Base-by-base conservation (phyloP, 1,139 yeast species). In the Zygoascus sp. region DNA sequence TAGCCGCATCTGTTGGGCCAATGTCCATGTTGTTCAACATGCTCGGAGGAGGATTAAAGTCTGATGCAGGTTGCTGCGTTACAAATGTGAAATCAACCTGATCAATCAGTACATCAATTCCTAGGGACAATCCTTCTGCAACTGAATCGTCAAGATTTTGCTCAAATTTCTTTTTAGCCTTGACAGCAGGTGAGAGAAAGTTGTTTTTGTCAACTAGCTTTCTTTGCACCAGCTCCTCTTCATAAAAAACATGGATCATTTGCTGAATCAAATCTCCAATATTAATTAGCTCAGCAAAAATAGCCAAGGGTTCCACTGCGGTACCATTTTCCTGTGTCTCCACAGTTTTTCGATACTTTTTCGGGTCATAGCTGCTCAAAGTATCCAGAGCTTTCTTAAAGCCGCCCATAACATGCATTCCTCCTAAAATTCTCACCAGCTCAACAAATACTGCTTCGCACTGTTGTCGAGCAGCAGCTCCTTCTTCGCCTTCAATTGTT, bases 261-360 rank as follows among this genome's bases (percentile, higher is more conserved):
- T 90, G 97, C 59, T 88, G 84, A 25, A 92, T 87, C 52, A 90
- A 70, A 63, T 92, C 98, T 6, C 96, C 97, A 56, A 88, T 82
- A 58, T 90, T 92, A 38, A 92, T 94, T 52, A 92, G 72, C 61
- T 90, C 97, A 16, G 94, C 85, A 60, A 92, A 92, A 47, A 86
- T 77, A 0, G 86, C 85, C 45, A 92, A 72, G 0, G 98, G 97
- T 55, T 85, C 94, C 9, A 86, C 85, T 1, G 69, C 62, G 7
- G 43, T 40, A 9, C 52, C 52, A 10, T 50, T 50, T 28, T 53
- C 58, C 13, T 50, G 51, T 2, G 58, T 61, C 22, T 51, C 53
- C 13, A 60, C 56, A 1, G 59, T 56, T n/a, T 59, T 51, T 20
- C 73, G 68, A 50, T 70, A 62, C 39, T 75, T 75, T 16, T 73